A percentile compares a stretch with the other conserved stretches of the same genome.
Evolutionary conservation across 805 yeast genomes (phyloP).

Genomic region (Tetrapisispora iriomotensis): DNA sequence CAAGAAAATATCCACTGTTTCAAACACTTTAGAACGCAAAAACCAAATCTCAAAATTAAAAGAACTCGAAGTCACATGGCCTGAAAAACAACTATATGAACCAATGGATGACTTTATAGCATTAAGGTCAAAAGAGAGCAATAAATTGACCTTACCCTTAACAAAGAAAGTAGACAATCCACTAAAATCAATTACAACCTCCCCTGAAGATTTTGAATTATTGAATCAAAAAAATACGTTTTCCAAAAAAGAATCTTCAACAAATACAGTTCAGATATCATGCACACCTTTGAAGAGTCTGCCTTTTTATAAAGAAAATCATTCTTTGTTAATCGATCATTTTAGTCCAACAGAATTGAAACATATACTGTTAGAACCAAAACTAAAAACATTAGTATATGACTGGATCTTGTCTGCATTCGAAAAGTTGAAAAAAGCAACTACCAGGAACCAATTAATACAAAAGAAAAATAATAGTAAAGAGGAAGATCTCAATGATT

Average conservation of each 20-base stretch:
- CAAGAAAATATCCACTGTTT: neutral
- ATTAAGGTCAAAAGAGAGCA: too few species aligned
- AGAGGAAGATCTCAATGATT: conserved; percentile 10
- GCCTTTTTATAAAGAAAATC: neutral
- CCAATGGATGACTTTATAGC: conserved; percentile 1
- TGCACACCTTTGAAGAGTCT: neutral
- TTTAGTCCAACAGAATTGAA: conserved; percentile 25
- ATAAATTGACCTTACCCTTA: too few species aligned
- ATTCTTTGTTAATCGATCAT: conserved; percentile 21
- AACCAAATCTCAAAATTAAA: conserved; percentile 13
- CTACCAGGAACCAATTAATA: conserved; percentile 29
- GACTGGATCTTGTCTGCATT: conserved; percentile 30
- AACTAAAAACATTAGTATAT: conserved; percentile 13
- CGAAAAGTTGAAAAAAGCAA: conserved; percentile 25
- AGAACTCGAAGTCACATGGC: conserved; percentile 15
- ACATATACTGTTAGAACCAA: conserved; percentile 25
- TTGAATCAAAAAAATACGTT: neutral
- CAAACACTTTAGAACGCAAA: conserved; percentile 1
- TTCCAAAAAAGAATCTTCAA: too few species aligned
- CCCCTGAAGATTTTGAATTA: conserved; percentile 1
- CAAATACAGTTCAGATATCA: too few species aligned
- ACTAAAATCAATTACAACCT: too few species aligned
- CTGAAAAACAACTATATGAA: conserved; percentile 9
- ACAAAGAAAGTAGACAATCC: neutral
- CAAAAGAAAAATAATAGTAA: conserved; percentile 9